Percentiles rank a stretch among this genome's conserved stretches.
Evolutionary conservation across 495 filamentous ascomycete genomes (phyloP).

Genomic region (Lentithecium fluviatile): DNA sequence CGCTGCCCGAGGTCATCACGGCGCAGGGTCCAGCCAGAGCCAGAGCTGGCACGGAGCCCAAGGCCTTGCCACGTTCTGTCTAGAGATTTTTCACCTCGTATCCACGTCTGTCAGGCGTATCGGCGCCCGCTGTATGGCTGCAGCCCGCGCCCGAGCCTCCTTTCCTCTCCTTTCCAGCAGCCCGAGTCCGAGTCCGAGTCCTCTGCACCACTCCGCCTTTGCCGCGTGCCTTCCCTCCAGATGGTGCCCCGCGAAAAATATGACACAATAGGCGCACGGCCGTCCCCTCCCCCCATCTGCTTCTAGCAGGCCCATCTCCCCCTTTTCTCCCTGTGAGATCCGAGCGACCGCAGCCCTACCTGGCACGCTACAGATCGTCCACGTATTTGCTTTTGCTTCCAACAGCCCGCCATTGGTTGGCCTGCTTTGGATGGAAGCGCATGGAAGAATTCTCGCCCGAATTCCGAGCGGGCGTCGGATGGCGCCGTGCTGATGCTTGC

Average conservation of each 20-base stretch:
- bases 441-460: too few relatives aligned
- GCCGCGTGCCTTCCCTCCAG: slow-evolving; percentile 4
- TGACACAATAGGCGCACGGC: slow-evolving; percentile 7
- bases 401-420: too few relatives aligned
- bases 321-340: too few relatives aligned
- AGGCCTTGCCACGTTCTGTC: slow-evolving; percentile 12
- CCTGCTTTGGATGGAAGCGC: too few relatives aligned
- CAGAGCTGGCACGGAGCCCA: slow-evolving; percentile 10
- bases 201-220: slow-evolving; percentile 9
- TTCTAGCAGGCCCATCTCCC: too few relatives aligned
- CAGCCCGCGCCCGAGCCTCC: neutral
- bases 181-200: neutral
- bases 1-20: slow-evolving; percentile 13
- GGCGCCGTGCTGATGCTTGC: too few relatives aligned
- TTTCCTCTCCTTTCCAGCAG: neutral
- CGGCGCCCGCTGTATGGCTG: slow-evolving; percentile 4
- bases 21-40: neutral
- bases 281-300: too few relatives aligned
- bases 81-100: neutral
- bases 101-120: neutral
- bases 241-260: slow-evolving; percentile 6
- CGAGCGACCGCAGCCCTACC: too few relatives aligned
- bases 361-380: too few relatives aligned
- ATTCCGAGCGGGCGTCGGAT: too few relatives aligned
- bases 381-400: too few relatives aligned